These are phyloP conservation scores for Pyricularia grisea DNA, from an alignment of 2,329 filamentous ascomycete species.

Conservation along the genomic window DNA sequence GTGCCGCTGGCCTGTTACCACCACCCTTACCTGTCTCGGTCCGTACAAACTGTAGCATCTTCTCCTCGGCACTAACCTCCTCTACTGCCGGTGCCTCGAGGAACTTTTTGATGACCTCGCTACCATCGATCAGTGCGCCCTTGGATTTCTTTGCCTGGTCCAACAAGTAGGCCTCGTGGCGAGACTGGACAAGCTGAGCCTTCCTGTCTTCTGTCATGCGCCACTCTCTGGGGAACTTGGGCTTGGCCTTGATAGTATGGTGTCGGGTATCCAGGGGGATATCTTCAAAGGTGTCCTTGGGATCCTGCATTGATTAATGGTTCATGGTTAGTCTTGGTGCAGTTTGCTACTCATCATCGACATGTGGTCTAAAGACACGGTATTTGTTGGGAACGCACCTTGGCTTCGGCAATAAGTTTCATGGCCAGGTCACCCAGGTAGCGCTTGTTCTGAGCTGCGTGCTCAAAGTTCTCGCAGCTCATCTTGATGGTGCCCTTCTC, in stretches of 20 bases:
- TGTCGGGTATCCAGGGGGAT: slow-evolving; percentile 85
- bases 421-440: slow-evolving; percentile 75
- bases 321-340: neutral
- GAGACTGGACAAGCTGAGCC: slow-evolving; percentile 51
- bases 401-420: slow-evolving; percentile 64
- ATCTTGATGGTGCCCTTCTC: slow-evolving; percentile 75
- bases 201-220: slow-evolving; percentile 62
- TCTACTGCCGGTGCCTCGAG: slow-evolving; percentile 15
- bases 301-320: slow-evolving; percentile 37
- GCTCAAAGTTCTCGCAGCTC: slow-evolving; percentile 80
- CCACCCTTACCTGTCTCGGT: neutral
- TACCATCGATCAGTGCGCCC: slow-evolving; percentile 51
- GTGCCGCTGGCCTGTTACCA: neutral
- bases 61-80: neutral
- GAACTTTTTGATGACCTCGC: slow-evolving; percentile 32
- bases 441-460: slow-evolving; percentile 94
- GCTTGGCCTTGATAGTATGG: slow-evolving; percentile 57
- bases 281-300: slow-evolving; percentile 75
- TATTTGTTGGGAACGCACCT: slow-evolving; percentile 29
- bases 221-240: slow-evolving; percentile 76
- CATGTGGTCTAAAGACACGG: neutral
- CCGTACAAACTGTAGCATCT: neutral
- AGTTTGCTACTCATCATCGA: neutral
- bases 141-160: slow-evolving; percentile 46
- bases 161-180: slow-evolving; percentile 38